A percentile compares a stretch with the other conserved stretches of the same genome.
Evolutionary conservation across 148 eudicot genomes (phyloP).

Genomic region (Nepenthes mirabilis): DNA sequence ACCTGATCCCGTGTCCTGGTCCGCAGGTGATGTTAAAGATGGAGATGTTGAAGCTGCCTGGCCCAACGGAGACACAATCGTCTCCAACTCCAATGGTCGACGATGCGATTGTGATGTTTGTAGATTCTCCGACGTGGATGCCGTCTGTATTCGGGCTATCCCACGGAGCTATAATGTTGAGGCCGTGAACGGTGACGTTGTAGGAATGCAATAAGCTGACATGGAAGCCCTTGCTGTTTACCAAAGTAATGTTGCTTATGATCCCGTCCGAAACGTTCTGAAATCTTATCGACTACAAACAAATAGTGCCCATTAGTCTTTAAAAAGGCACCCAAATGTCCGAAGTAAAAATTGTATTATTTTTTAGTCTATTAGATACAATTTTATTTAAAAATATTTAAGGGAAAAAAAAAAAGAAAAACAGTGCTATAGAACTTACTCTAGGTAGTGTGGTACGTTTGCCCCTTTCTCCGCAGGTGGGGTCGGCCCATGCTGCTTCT

Average conservation of each 20-base stretch:
- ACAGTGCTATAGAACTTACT: background rate
- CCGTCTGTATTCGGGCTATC: slow-evolving; percentile 50
- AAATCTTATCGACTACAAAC: slow-evolving; percentile 24
- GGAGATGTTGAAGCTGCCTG: slow-evolving; percentile 22
- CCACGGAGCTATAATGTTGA: slow-evolving; percentile 26
- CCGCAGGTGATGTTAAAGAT: slow-evolving; percentile 30
- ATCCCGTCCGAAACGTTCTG: slow-evolving; percentile 10
- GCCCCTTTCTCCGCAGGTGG: background rate
- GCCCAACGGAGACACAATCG: slow-evolving; percentile 49
- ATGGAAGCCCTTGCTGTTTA: slow-evolving; percentile 39
- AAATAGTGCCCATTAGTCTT: background rate
- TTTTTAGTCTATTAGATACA: too few relatives aligned
- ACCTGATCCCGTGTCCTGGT: slow-evolving; percentile 64
- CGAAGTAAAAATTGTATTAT: too few relatives aligned
- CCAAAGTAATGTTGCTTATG: slow-evolving; percentile 16
- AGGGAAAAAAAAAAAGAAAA: background rate
- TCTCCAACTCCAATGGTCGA: slow-evolving; percentile 36
- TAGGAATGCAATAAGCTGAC: slow-evolving; percentile 16
- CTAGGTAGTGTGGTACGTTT: background rate
- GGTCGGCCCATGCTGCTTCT: background rate
- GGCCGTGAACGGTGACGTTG: slow-evolving; percentile 16
- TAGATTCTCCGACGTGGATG: slow-evolving; percentile 32
- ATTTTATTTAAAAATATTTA: too few relatives aligned
- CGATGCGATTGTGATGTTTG: slow-evolving; percentile 13
- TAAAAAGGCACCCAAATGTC: too few relatives aligned